Percentiles rank a stretch among this genome's conserved stretches.
Conservation (phyloP, 768 basidiomycete species). For the Chalciporus piperatus region DNA sequence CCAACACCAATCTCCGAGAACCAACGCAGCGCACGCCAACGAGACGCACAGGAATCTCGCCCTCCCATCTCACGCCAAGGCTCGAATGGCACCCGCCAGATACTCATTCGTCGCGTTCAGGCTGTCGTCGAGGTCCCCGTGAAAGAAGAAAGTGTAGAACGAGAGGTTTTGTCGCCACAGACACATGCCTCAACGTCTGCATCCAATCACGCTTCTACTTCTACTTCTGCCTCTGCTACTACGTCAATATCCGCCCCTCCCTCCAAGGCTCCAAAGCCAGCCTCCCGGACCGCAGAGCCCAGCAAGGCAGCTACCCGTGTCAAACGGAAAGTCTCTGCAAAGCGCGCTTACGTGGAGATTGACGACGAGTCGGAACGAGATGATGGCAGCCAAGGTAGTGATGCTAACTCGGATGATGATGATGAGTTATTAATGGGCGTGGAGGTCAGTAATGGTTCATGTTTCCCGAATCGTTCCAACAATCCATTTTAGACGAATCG, state of each 20-base stretch:
- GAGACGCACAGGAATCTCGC: slow-evolving; percentile 8
- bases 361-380: slow-evolving; percentile 30
- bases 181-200: slow-evolving; percentile 8
- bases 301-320: slow-evolving; percentile 10
- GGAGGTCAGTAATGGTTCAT: slow-evolving; percentile 40
- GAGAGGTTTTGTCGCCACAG: slow-evolving; percentile 25
- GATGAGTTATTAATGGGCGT: slow-evolving; percentile 62
- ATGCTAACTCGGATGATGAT: slow-evolving; percentile 40
- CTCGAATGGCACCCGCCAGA: slow-evolving; percentile 17
- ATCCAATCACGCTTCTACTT: slow-evolving; percentile 12
- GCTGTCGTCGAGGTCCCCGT: slow-evolving; percentile 57
- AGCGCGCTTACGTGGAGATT: slow-evolving; percentile 31
- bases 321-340: slow-evolving; percentile 20
- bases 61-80: slow-evolving; percentile 3
- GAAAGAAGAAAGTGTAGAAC: slow-evolving; percentile 57
- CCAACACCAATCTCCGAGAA: slow-evolving; percentile 32
- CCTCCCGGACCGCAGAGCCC: not conserved
- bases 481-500: slow-evolving; percentile 36
- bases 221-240: slow-evolving; percentile 13
- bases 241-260: not conserved
- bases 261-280: slow-evolving; percentile 11
- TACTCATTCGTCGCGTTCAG: slow-evolving; percentile 60
- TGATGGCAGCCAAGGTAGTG: slow-evolving; percentile 3
- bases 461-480: slow-evolving; percentile 1
- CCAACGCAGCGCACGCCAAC: slow-evolving; percentile 25